Percentiles rank a stretch among this genome's conserved stretches.
phyloP scores from a whole-genome alignment of 495 filamentous ascomycete species.

The Penicillium canescens region DNA sequence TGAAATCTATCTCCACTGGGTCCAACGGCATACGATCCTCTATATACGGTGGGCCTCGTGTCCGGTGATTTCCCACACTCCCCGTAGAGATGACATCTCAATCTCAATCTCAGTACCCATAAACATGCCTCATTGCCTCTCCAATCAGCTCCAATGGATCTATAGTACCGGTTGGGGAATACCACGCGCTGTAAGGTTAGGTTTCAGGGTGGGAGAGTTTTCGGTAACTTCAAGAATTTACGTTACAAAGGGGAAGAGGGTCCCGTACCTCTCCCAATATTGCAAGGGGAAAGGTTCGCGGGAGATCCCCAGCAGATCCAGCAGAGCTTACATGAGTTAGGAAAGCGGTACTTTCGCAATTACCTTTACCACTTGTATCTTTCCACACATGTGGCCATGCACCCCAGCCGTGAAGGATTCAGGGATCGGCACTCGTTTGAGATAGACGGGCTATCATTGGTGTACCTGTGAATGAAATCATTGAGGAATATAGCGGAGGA shows the following conservation, averaged over 20 bases:
- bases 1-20: slow-evolving; percentile 16
- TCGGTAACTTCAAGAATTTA: slow-evolving; percentile 23
- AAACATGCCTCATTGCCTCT: no score
- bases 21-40: slow-evolving; percentile 13
- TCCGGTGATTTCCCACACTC: neutral
- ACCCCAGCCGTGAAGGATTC: no score
- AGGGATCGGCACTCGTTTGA: no score
- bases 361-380: neutral
- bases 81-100: no score
- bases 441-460: no score
- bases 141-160: slow-evolving; percentile 17
- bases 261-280: slow-evolving; percentile 22
- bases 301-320: slow-evolving; percentile 49
- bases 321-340: neutral
- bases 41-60: neutral
- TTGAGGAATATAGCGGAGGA: slow-evolving; percentile 10
- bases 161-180: slow-evolving; percentile 12
- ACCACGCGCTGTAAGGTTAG: slow-evolving; percentile 21
- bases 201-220: slow-evolving; percentile 13
- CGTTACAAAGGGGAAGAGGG: slow-evolving; percentile 19
- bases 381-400: slow-evolving; percentile 1
- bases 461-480: no score
- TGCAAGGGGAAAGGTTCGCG: slow-evolving; percentile 39
- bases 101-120: no score
- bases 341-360: neutral